Percentiles rank a stretch among this genome's conserved stretches.
These are phyloP conservation scores for Botryosphaeria dothidea DNA, from an alignment of 2,329 filamentous ascomycete species.

Conservation along the genomic window DNA sequence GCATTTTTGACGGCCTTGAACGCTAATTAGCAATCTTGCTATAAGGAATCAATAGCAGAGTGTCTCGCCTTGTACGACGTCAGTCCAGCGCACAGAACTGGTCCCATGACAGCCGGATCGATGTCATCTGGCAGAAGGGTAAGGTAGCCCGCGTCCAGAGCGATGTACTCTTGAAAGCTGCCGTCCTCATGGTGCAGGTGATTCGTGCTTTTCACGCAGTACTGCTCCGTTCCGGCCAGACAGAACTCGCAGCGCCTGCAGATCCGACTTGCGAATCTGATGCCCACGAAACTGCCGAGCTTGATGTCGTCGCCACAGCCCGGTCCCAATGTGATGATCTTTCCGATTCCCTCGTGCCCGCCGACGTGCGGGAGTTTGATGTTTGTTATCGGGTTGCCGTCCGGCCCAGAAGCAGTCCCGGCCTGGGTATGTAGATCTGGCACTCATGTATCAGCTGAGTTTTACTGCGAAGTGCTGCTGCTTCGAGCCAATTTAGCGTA, in stretches of 20 bases:
- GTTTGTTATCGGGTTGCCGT: constrained; percentile 44
- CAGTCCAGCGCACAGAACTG: constrained; percentile 47
- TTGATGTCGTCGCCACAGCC: constrained; percentile 34
- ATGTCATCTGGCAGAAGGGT: constrained; percentile 46
- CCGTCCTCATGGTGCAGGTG: constrained; percentile 51
- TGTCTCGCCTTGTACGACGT: constrained; percentile 43
- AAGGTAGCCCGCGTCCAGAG: constrained; percentile 47
- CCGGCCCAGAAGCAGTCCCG: constrained; percentile 33
- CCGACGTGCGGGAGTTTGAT: constrained; percentile 41
- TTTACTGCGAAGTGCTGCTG: neutral
- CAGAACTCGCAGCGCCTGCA: constrained; percentile 48
- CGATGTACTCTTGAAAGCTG: constrained; percentile 48
- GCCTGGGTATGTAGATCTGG: constrained; percentile 32
- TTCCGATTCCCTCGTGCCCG: neutral
- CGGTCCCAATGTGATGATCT: neutral
- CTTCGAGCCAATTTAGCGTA: constrained; percentile 17
- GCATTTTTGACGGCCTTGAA: constrained; percentile 40
- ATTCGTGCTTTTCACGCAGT: constrained; percentile 45
- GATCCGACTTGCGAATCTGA: constrained; percentile 45
- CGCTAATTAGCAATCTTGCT: neutral
- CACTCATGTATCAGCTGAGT: neutral
- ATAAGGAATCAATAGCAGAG: neutral
- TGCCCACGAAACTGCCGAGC: constrained; percentile 44
- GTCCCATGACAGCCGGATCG: constrained; percentile 43
- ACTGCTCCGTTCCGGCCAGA: constrained; percentile 42